phyloP scores from a whole-genome alignment of 106 monocot species.

The Iris macrosiphon region DNA sequence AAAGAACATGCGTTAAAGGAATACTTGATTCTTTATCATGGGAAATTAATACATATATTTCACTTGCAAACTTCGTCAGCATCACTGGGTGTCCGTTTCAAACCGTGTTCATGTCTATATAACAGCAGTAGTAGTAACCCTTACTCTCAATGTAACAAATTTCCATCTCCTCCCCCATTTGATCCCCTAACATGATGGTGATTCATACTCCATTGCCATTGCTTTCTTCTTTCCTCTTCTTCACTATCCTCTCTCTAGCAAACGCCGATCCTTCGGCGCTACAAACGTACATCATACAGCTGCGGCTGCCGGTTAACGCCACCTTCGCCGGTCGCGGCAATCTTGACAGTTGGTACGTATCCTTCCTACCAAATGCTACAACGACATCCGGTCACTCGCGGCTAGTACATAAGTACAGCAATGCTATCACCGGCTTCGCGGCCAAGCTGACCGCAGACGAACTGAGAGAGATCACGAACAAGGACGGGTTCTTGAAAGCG shows the following conservation, averaged over 20 bases:
- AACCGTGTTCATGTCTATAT: no score
- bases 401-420: conserved; percentile 4
- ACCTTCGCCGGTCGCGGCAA: background rate
- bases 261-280: background rate
- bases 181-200: conserved; percentile 2
- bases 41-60: no score
- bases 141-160: no score
- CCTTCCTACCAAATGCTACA: conserved; percentile 13
- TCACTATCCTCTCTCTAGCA: background rate
- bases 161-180: background rate
- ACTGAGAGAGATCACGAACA: conserved; percentile 9
- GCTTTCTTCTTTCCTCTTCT: background rate
- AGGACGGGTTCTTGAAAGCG: conserved; percentile 31
- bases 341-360: conserved; percentile 8
- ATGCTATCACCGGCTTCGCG: conserved; percentile 23
- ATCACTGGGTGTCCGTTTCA: no score
- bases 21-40: no score
- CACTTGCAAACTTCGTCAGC: no score
- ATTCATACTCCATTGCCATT: no score
- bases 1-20: no score
- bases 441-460: conserved; percentile 33
- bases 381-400: background rate
- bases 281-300: conserved; percentile 15
- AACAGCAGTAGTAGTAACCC: no score
- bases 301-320: background rate